A percentile compares a stretch with the other conserved stretches of the same genome.
Conservation (phyloP, 345 rosid genomes). For the Bretschneidera sinensis region DNA sequence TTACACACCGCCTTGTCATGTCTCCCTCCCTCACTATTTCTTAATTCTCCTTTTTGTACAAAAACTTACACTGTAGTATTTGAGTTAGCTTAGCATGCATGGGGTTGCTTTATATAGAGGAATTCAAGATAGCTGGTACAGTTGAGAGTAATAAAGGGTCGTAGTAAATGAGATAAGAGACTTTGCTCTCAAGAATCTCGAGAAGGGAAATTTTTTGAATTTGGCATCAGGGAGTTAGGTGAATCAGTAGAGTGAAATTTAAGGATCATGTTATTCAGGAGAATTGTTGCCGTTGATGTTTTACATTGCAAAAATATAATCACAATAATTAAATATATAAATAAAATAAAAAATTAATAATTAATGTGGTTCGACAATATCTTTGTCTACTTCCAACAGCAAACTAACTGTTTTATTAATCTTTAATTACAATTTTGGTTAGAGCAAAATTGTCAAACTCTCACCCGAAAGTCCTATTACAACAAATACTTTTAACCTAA, state of each 20-base stretch:
- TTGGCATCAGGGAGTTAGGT: constrained; percentile 27
- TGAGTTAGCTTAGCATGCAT: constrained; percentile 10
- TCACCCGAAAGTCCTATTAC: too few relatives aligned
- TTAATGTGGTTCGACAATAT: too few relatives aligned
- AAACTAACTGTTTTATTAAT: too few relatives aligned
- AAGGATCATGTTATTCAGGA: constrained; percentile 15
- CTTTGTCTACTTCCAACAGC: too few relatives aligned
- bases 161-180: constrained; percentile 17
- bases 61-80: neutral
- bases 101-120: constrained; percentile 30
- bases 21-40: neutral
- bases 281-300: too few relatives aligned
- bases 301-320: too few relatives aligned
- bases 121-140: constrained; percentile 28
- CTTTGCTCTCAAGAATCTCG: constrained; percentile 30
- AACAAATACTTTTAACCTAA: too few relatives aligned
- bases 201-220: constrained; percentile 29
- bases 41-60: neutral
- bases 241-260: constrained; percentile 26
- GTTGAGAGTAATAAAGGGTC: constrained; percentile 42
- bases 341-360: too few relatives aligned
- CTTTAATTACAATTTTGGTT: too few relatives aligned
- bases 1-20: constrained; percentile 15
- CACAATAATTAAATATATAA: too few relatives aligned
- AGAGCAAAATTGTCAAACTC: too few relatives aligned